These are phyloP conservation scores for Penicillium brasilianum DNA, from an alignment of 2,329 filamentous ascomycete genomes.

Conservation along the genomic window DNA sequence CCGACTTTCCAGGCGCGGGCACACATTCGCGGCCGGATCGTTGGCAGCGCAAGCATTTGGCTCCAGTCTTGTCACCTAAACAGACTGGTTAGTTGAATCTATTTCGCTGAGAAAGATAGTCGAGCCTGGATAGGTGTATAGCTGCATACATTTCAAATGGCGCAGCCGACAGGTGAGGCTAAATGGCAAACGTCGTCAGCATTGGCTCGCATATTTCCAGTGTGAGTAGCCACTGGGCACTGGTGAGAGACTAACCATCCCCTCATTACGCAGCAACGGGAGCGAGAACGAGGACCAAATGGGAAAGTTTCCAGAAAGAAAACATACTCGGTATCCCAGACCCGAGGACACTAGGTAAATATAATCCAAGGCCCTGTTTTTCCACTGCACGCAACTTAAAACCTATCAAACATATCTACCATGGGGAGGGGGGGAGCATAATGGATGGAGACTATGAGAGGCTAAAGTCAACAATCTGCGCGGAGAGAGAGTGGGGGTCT, in stretches of 20 bases:
- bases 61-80: slow-evolving; percentile 43
- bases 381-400: neutral
- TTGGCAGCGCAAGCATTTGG: slow-evolving; percentile 43
- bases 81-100: slow-evolving; percentile 6
- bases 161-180: slow-evolving; percentile 47
- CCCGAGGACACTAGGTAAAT: slow-evolving; percentile 23
- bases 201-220: too few relatives aligned
- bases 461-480: slow-evolving; percentile 15
- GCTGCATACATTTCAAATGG: slow-evolving; percentile 44
- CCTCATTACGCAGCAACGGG: slow-evolving; percentile 43
- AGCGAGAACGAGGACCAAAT: slow-evolving; percentile 26
- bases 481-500: neutral
- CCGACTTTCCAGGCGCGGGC: slow-evolving; percentile 40
- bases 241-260: slow-evolving; percentile 40
- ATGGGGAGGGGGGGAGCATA: slow-evolving; percentile 5
- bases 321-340: slow-evolving; percentile 22
- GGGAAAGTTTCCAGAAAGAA: slow-evolving; percentile 34
- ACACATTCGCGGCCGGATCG: slow-evolving; percentile 44
- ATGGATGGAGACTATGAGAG: slow-evolving; percentile 6
- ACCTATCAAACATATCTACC: slow-evolving; percentile 4
- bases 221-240: neutral
- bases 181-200: neutral
- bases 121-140: neutral
- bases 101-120: too few relatives aligned
- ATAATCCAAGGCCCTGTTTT: slow-evolving; percentile 6